A percentile compares a stretch with the other conserved stretches of the same genome.
Conservation (phyloP, 495 filamentous ascomycete species). For the Penicillium odoratum region DNA sequence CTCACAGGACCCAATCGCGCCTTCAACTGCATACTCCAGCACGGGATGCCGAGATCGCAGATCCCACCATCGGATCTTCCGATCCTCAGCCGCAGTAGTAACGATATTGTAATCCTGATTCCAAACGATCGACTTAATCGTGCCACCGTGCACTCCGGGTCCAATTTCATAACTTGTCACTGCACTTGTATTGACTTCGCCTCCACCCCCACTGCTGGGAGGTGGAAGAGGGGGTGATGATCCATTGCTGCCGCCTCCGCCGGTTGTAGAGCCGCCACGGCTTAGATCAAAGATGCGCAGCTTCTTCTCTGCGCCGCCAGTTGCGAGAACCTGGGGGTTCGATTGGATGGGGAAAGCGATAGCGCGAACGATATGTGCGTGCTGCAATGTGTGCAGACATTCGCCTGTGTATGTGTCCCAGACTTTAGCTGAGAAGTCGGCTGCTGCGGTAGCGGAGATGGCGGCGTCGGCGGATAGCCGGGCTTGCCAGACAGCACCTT, state of each 20-base stretch:
- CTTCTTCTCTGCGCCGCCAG: slow-evolving; percentile 93
- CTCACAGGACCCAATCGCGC: slow-evolving; percentile 87
- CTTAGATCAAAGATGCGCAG: slow-evolving; percentile 90
- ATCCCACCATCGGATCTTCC: slow-evolving; percentile 93
- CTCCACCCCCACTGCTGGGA: slow-evolving; percentile 21
- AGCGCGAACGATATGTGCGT: slow-evolving; percentile 92
- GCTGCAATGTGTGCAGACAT: slow-evolving; percentile 81
- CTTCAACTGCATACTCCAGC: slow-evolving; percentile 70
- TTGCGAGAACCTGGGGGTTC: slow-evolving; percentile 79
- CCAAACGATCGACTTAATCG: slow-evolving; percentile 96
- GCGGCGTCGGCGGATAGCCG: slow-evolving; percentile 84
- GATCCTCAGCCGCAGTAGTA: slow-evolving; percentile 86
- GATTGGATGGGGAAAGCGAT: slow-evolving; percentile 79
- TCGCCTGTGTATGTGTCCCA: slow-evolving; percentile 98
- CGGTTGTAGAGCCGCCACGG: slow-evolving; percentile 23
- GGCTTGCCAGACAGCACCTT: slow-evolving; percentile 96
- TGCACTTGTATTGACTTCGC: slow-evolving; percentile 34
- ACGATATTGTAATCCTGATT: slow-evolving; percentile 80
- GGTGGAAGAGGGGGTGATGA: slow-evolving; percentile 40
- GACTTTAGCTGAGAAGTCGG: slow-evolving; percentile 96
- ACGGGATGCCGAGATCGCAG: slow-evolving; percentile 70
- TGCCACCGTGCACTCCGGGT: slow-evolving; percentile 73
- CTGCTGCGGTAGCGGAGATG: slow-evolving; percentile 87
- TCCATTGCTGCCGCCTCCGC: slow-evolving; percentile 33
- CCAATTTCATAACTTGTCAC: slow-evolving; percentile 80